Base-by-base conservation (phyloP, 345 rosid genomes). In the Eucalyptus fibrosa region DNA sequence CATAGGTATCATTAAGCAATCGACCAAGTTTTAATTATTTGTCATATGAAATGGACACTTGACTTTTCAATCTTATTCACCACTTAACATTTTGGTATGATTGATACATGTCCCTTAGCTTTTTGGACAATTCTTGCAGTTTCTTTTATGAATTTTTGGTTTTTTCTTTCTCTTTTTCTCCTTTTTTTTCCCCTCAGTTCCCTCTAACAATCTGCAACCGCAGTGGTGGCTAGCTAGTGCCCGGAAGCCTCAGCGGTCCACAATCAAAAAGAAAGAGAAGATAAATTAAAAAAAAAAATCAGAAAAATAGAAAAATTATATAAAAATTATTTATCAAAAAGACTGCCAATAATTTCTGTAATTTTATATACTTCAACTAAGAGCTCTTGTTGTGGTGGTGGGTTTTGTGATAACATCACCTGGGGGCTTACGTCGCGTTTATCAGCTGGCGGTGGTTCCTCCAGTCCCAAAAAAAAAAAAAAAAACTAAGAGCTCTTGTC, bases 381-480 rank as follows among this genome's bases (percentile, higher is more conserved):
- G 82, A 72, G 82, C 82, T 72, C 26, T 69, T 69, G 44, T 18
- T 8, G 49, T 45, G 49, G 4, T 45, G 49, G 12, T 45, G 49
- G 49, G 49, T 45, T 10, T 1, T 45, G 0, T 10, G 12, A 4
- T 45, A 45, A 45, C 12, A 10, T 45, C 12, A 45, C 12, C 4
- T 45, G 12, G 49, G 12, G 0, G 49, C 12, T 45, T 45, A 45
- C 12, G 12, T 9, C 4, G 49, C 49, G 4, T 4, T 1, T 45
- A 9, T 45, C 47, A 3, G 9, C 4, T 45, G 1, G 12, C 4
- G 12, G 47, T 0, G 1, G 47, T 45, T 45, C 47, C 4, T 45
- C 47, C 12, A 3, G 12, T 45, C 47, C 12, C 11, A 44, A 44
- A 45, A 44, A 44, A 45, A 45, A 45, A 45, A 45, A 45, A 45